phyloP scores from a whole-genome alignment of 208 protist species.

The Vickermania ingenoplastis region DNA sequence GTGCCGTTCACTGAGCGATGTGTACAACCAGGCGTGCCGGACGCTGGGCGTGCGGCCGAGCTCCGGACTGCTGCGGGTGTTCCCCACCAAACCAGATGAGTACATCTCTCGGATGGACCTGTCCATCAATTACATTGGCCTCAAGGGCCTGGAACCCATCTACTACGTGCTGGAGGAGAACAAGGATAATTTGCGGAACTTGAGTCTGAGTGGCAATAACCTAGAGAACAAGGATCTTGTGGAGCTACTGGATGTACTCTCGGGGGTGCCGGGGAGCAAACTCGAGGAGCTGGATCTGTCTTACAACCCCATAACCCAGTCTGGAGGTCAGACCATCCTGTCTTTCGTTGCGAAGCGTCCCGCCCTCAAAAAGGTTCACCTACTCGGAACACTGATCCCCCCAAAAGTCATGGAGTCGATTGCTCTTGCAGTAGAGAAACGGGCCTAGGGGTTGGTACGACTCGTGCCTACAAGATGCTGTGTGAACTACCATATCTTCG shows the following conservation, averaged over 20 bases:
- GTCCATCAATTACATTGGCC: slow-evolving; percentile 43
- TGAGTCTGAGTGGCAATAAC: slow-evolving; percentile 37
- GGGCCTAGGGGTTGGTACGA: too few species aligned
- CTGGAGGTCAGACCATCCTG: slow-evolving; percentile 10
- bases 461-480: too few species aligned
- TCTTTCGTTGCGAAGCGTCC: slow-evolving; percentile 8
- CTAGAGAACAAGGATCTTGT: slow-evolving; percentile 37
- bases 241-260: slow-evolving; percentile 15
- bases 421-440: too few species aligned
- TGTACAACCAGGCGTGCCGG: slow-evolving; percentile 20
- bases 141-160: slow-evolving; percentile 32
- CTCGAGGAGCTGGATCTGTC: slow-evolving; percentile 30
- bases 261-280: slow-evolving; percentile 10
- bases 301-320: slow-evolving; percentile 29
- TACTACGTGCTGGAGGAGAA: slow-evolving; percentile 27
- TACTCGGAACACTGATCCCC: slow-evolving; percentile 22
- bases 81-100: slow-evolving; percentile 6
- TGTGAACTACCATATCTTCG: too few species aligned
- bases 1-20: slow-evolving; percentile 7
- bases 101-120: slow-evolving; percentile 32
- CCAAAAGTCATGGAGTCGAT: slow-evolving; percentile 11
- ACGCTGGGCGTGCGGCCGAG: slow-evolving; percentile 20
- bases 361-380: slow-evolving; percentile 8
- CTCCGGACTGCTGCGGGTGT: slow-evolving; percentile 12
- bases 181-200: slow-evolving; percentile 12